Percentiles rank a stretch among this genome's conserved stretches.
These are phyloP conservation scores for Emericellopsis terricola DNA, from an alignment of 495 filamentous ascomycete species.

Conservation along the genomic window DNA sequence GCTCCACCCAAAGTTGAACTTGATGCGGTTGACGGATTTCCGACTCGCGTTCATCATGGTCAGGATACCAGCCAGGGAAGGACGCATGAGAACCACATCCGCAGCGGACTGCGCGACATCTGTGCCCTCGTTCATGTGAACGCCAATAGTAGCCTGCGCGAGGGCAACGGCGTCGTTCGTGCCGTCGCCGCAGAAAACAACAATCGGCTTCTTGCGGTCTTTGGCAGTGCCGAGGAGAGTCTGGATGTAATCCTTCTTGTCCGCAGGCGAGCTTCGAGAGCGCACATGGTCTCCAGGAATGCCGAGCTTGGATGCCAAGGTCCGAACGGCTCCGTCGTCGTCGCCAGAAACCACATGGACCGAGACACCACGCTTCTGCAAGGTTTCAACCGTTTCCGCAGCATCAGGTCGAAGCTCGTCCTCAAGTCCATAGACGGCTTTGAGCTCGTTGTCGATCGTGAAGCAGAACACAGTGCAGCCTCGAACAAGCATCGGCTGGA, in stretches of 20 bases:
- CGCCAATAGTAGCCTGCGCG: slow-evolving; percentile 52
- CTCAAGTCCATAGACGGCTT: slow-evolving; percentile 40
- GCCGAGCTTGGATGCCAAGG: slow-evolving; percentile 30
- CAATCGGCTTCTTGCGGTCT: slow-evolving; percentile 11
- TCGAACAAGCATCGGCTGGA: slow-evolving; percentile 23
- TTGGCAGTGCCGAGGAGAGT: slow-evolving; percentile 9
- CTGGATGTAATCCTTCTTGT: slow-evolving; percentile 47
- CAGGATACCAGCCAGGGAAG: slow-evolving; percentile 36
- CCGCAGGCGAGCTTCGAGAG: slow-evolving; percentile 34
- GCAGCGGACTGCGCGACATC: slow-evolving; percentile 52
- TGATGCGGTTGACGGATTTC: slow-evolving; percentile 34
- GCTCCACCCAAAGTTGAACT: slow-evolving; percentile 59
- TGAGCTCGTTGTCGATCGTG: slow-evolving; percentile 27
- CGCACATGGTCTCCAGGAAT: slow-evolving; percentile 29
- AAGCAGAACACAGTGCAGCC: slow-evolving; percentile 48
- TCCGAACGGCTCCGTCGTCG: slow-evolving; percentile 36
- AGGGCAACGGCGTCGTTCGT: slow-evolving; percentile 68
- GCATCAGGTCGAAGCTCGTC: slow-evolving; percentile 43
- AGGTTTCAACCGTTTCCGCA: slow-evolving; percentile 20
- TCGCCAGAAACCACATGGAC: slow-evolving; percentile 58
- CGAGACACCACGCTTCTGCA: slow-evolving; percentile 36
- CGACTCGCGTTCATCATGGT: slow-evolving; percentile 40
- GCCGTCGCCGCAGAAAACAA: slow-evolving; percentile 63
- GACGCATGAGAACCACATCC: slow-evolving; percentile 48
- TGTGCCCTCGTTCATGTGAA: slow-evolving; percentile 42